Evolutionary conservation across 2,329 filamentous ascomycete species (phyloP), one percentile per base, ranked within the genome.

Genomic region (Penicillium sp.): DNA sequence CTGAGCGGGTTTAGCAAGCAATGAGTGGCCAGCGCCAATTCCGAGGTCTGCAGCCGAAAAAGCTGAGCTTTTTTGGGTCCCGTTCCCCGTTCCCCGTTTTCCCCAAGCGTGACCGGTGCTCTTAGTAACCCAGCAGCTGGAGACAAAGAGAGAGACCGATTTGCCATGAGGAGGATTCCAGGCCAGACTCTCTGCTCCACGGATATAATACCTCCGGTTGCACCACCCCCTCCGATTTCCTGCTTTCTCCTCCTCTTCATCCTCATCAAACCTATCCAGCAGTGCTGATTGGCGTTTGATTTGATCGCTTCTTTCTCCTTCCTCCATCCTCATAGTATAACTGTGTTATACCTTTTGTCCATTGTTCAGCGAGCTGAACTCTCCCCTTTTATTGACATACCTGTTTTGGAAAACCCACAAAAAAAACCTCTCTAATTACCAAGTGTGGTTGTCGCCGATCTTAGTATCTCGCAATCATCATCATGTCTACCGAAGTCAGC

Each of bases 251-350:
- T 61, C 61, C 48, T 54, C 49, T 60, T 61, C 59, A 62, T 60
- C 60, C 55, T 37, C 38, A 53, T 57, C 57, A 52, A 60, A 42
- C 55, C 66, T 55, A 58, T 58, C 62, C 65, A 71, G 69, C 69
- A 67, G 71, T 65, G 71, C 71, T 73, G 71, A 66, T 67, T 61
- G 65, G 63, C 59, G 59, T 37, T 60, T 62, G 61, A 61, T 60
- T 61, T 49, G 56, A 59, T 63, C 61, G 20, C 54, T 57, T 63
- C 51, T 55, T 62, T 58, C n/a, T 54, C 54, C 42, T 55, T 38
- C 35, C 35, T 39, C 54, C 20, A 10, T 34, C 54, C 47, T 50
- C 43, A 17, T 57, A 28, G 53, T 63, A 61, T 66, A 70, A 64
- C 61, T 65, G 62, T 61, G 69, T 70, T 69, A 65, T 61, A 63